phyloP scores from a whole-genome alignment of 495 filamentous ascomycete species.

The Penicillium canariense region DNA sequence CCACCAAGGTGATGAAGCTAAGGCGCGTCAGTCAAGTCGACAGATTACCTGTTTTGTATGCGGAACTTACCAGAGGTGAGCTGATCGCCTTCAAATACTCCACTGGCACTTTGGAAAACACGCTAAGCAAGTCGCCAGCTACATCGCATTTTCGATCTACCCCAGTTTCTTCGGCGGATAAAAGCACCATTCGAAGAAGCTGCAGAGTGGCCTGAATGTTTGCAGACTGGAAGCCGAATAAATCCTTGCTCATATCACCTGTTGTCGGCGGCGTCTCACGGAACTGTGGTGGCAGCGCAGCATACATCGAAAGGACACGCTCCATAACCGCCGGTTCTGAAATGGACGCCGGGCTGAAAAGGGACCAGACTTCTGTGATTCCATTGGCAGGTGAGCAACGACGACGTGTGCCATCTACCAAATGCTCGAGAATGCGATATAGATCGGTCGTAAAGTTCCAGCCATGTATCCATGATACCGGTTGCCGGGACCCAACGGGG shows the following conservation, averaged over 20 bases:
- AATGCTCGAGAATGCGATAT: constrained; percentile 49
- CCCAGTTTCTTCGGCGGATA: constrained; percentile 40
- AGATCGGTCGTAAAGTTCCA: constrained; percentile 54
- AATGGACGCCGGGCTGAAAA: constrained; percentile 26
- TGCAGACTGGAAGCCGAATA: constrained; percentile 52
- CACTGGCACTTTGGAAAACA: constrained; percentile 44
- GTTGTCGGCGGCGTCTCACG: constrained; percentile 33
- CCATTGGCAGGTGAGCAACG: constrained; percentile 28
- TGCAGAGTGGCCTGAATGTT: constrained; percentile 52
- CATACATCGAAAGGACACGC: constrained; percentile 38
- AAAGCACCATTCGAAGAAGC: constrained; percentile 48
- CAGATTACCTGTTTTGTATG: too few relatives aligned
- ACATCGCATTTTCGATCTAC: constrained; percentile 48
- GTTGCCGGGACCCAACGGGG: constrained; percentile 17
- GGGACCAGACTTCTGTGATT: constrained; percentile 29
- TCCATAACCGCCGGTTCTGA: constrained; percentile 36
- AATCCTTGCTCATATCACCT: constrained; percentile 32
- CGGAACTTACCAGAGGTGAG: constrained; percentile 38
- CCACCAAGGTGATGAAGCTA: constrained; percentile 49
- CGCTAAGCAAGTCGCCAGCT: constrained; percentile 44
- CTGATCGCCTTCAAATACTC: constrained; percentile 48
- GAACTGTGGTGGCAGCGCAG: constrained; percentile 38
- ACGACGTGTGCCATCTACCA: constrained; percentile 35
- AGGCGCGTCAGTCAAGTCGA: neutral
- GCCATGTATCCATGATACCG: constrained; percentile 44